Conservation (phyloP, 179 eudicot species). For the Vitellaria paradoxa region DNA sequence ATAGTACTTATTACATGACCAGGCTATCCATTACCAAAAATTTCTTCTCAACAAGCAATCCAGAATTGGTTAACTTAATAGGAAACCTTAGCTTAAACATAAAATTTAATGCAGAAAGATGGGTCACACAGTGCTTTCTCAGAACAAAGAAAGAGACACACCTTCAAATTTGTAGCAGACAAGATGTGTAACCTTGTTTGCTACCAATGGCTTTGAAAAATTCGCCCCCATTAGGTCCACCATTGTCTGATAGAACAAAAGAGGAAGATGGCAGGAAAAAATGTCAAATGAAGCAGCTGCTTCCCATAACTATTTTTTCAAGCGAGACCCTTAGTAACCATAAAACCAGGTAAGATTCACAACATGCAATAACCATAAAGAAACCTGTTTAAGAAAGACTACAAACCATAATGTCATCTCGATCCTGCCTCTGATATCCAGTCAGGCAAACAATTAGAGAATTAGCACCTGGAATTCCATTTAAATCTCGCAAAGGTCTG, state of each 20-base stretch:
- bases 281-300: not conserved
- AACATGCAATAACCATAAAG: not conserved
- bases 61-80: not conserved
- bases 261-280: conserved; percentile 1
- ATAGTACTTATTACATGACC: not conserved
- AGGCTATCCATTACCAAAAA: not conserved
- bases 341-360: not conserved
- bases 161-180: conserved; percentile 96
- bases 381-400: not conserved
- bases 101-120: not conserved
- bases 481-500: conserved; percentile 57
- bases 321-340: not conserved
- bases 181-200: conserved; percentile 81
- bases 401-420: conserved; percentile 81
- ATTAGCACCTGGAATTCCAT: conserved; percentile 84
- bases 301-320: not conserved
- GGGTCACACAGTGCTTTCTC: not conserved
- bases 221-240: conserved; percentile 78
- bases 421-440: conserved; percentile 69
- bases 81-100: not conserved
- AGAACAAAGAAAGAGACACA: conserved; percentile 12
- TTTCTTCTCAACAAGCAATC: not conserved
- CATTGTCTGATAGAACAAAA: conserved; percentile 45
- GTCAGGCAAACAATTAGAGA: conserved; percentile 72
- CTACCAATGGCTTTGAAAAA: conserved; percentile 80